These are phyloP conservation scores for Bacidia gigantensis DNA, from an alignment of 495 filamentous ascomycete species.

Conservation along the genomic window DNA sequence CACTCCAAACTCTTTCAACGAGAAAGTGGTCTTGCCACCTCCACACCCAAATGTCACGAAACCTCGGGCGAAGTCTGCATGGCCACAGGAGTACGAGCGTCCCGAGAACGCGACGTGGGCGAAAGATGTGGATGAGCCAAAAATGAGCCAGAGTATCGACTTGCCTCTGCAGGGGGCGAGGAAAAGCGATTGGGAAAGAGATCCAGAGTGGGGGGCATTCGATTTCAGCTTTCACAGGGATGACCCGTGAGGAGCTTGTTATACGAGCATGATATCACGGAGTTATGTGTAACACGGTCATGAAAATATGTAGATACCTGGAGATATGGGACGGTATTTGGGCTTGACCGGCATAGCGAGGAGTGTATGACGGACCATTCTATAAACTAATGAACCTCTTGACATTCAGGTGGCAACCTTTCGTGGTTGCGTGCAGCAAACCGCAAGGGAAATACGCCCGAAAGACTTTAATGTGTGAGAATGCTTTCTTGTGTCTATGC, in stretches of 20 bases:
- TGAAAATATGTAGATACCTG: background rate
- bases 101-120: constrained; percentile 14
- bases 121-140: constrained; percentile 8
- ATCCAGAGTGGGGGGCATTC: background rate
- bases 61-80: background rate
- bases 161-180: constrained; percentile 12
- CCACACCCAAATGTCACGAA: constrained; percentile 1
- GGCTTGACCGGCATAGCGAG: background rate
- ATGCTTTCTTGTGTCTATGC: too few species aligned
- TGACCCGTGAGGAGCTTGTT: constrained; percentile 1
- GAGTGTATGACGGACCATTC: background rate
- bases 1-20: background rate
- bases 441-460: too few species aligned
- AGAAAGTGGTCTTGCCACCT: constrained; percentile 1
- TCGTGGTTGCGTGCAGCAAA: too few species aligned
- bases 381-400: background rate
- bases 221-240: constrained; percentile 6
- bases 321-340: background rate
- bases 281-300: background rate
- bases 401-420: background rate
- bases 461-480: background rate
- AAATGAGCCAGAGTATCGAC: constrained; percentile 11
- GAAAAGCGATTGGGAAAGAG: constrained; percentile 5
- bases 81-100: constrained; percentile 4
- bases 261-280: background rate